phyloP scores from a whole-genome alignment of 176 grass and related monocot species.

The Leersia perrieri region DNA sequence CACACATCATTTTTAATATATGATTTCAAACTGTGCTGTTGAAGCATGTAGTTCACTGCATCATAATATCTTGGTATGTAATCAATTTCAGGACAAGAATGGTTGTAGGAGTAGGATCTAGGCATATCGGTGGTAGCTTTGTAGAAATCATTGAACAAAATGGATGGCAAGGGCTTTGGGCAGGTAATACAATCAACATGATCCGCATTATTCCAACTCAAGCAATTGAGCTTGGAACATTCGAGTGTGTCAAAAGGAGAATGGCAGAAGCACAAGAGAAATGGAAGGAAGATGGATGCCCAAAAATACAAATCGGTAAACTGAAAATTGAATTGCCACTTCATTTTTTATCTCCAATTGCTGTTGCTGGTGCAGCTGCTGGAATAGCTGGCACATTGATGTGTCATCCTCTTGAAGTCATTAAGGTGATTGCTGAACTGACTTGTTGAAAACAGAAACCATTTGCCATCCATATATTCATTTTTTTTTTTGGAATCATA shows the following conservation, averaged over 20 bases:
- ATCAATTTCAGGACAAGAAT: constrained; percentile 71
- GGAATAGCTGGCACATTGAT: constrained; percentile 66
- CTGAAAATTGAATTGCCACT: constrained; percentile 54
- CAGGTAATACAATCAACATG: constrained; percentile 82
- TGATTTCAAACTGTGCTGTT: background rate
- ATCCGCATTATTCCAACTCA: constrained; percentile 71
- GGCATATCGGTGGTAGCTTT: constrained; percentile 61
- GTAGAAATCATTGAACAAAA: constrained; percentile 61
- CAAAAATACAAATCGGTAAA: constrained; percentile 52
- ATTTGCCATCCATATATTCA: background rate
- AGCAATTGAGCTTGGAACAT: constrained; percentile 72
- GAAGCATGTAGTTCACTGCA: background rate
- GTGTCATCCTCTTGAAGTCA: constrained; percentile 90
- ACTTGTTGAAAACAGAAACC: background rate
- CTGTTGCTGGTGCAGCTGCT: constrained; percentile 66
- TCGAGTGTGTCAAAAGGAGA: constrained; percentile 70
- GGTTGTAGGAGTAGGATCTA: constrained; percentile 86
- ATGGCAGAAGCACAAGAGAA: constrained; percentile 52
- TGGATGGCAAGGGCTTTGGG: constrained; percentile 87
- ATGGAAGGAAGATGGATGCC: constrained; percentile 56
- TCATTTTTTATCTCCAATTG: constrained; percentile 57
- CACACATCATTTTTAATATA: background rate
- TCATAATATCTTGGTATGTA: constrained; percentile 10
- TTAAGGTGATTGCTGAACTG: constrained; percentile 53
- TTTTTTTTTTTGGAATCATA: background rate